Evolutionary conservation across 768 basidiomycete species (phyloP), one percentile per base, ranked within the genome.

Genomic region (Serendipita vermifera): DNA sequence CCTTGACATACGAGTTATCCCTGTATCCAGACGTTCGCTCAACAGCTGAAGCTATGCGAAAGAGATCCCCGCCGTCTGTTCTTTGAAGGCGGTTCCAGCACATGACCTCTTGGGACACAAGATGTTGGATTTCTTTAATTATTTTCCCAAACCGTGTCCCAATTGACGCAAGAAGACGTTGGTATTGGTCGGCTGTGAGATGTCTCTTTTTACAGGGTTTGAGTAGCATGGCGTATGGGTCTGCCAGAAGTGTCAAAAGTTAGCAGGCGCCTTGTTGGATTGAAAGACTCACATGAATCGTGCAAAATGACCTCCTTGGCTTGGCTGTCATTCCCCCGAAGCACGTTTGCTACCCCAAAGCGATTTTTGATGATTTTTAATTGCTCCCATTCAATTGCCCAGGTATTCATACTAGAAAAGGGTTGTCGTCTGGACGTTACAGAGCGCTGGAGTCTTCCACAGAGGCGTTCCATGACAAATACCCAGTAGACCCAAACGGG

Each of bases 401-500:
- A 57, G 24, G 64, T 64, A 53, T 61, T 64, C 9, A 71, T 55
- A 32, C 64, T 64, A 1, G 62, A 61, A 62, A 63, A 71, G 15
- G 70, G 72, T 33, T 63, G 57, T 6, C 27, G 15, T 13, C 58
- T 55, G 1, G 63, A 65, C 17, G 57, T 57, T 14, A 72, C 46
- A 4, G 51, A 61, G 0, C 38, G 31, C 36, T 66, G 60, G 7
- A 72, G 61, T 5, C 39, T 55, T 0, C 71, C 69, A 60, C 70
- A 72, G 33, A 62, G 69, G 0, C 66, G 53, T 55, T 73, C 71
- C 62, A 72, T 67, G 22, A 59, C 62, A 55, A 71, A 73, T 1
- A 68, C 64, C 72, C 71, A 72, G 7, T 60, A 65, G 0, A 64
- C 46, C 65, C 70, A 71, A 1, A 65, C 60, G 5, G 70, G 72